phyloP scores from a whole-genome alignment of 176 grass and related monocot species.

The Raddia distichophylla region DNA sequence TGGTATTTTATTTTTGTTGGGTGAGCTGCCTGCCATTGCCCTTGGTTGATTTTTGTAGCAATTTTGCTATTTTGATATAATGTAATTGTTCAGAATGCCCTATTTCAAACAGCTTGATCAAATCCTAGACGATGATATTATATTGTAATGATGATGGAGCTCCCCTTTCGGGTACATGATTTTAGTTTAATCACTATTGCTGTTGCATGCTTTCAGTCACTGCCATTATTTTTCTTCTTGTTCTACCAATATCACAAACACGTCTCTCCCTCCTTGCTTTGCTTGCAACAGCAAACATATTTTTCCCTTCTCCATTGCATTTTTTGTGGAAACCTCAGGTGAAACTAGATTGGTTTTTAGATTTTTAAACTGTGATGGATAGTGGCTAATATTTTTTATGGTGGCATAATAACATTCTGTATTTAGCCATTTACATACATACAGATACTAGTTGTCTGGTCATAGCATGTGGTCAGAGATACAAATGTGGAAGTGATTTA shows the following conservation, averaged over 20 bases:
- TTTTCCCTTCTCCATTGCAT: background rate
- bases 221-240: background rate
- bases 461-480: background rate
- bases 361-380: background rate
- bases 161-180: background rate
- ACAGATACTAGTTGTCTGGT: background rate
- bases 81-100: background rate
- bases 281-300: background rate
- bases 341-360: background rate
- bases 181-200: background rate
- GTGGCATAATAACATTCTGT: background rate
- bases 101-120: background rate
- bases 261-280: constrained; percentile 11
- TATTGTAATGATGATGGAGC: background rate
- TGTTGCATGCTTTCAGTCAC: background rate
- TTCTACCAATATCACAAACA: background rate
- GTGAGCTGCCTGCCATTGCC: background rate
- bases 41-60: background rate
- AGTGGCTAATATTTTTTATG: background rate
- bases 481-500: background rate
- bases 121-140: background rate
- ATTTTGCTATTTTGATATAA: background rate
- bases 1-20: background rate
- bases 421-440: background rate
- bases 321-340: background rate